phyloP scores from a whole-genome alignment of 257 asterid genomes.

The Lycium barbarum region DNA sequence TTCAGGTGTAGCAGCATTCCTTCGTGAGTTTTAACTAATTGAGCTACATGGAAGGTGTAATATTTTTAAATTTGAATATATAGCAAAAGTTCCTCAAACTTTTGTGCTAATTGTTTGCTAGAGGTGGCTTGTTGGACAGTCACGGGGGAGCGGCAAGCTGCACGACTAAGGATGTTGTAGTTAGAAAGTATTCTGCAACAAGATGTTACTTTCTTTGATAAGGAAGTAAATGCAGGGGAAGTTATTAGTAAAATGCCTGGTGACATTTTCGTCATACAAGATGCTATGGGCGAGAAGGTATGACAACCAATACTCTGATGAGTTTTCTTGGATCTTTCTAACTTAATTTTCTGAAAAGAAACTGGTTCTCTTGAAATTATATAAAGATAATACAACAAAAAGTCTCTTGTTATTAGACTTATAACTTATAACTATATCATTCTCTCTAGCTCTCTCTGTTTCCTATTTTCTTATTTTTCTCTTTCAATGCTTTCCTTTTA shows the following conservation, averaged over 20 bases:
- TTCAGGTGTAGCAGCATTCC: constrained; percentile 65
- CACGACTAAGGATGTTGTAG: constrained; percentile 64
- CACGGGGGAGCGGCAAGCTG: constrained; percentile 91
- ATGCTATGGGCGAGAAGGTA: constrained; percentile 89
- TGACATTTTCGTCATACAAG: constrained; percentile 76
- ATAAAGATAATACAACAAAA: too few species aligned
- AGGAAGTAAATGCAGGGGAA: constrained; percentile 75
- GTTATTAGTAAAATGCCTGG: constrained; percentile 73
- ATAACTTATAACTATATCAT: too few species aligned
- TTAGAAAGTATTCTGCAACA: constrained; percentile 68
- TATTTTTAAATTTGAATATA: not conserved
- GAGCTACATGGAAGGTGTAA: not conserved
- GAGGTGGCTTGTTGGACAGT: constrained; percentile 83
- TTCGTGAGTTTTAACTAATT: constrained; percentile 53
- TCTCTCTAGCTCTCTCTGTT: too few species aligned
- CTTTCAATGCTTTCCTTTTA: too few species aligned
- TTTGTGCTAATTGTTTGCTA: constrained; percentile 30
- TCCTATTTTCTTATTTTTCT: too few species aligned
- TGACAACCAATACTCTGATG: not conserved
- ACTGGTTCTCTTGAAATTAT: too few species aligned
- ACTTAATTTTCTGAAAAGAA: too few species aligned
- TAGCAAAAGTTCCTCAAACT: not conserved
- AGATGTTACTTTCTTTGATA: constrained; percentile 83
- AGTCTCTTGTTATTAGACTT: too few species aligned
- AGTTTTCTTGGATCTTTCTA: too few species aligned